Base-by-base conservation (phyloP, 345 rosid species). In the Balakata baccata region DNA sequence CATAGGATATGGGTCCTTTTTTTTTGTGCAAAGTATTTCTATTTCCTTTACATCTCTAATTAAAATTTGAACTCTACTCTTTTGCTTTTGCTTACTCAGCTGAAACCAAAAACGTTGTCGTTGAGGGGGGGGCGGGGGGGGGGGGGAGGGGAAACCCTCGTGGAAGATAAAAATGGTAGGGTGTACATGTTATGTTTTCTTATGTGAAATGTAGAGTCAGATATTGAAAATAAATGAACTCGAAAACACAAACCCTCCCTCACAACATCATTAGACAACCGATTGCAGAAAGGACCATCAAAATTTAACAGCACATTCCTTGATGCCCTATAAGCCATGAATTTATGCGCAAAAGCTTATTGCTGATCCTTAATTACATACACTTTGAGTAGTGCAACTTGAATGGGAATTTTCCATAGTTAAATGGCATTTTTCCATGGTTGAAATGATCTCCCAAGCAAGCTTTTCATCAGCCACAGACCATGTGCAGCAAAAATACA, bases 401-500 rank as follows among this genome's bases (percentile, higher is more conserved):
- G 25, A 29, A n/a, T 54, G 22, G 25, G 34, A 58, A 7, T 22
- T 58, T 12, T 52, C 62, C 56, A 57, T 0, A 7, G n/a, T 66
- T 72, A 74, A 66, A 68, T 16, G 39, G 18, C 41, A 38, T 7
- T 64, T 61, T 80, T 86, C 64, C 78, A 86, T 76, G 34, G 76
- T 16, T 10, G 88, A 83, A 65, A 94, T 85, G 54, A 91, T 82
- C 79, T 82, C 83, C 98, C 92, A 79, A 1, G 89, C 98, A 75
- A 91, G 87, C 72, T 87, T 84, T 79, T 86, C 85, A 62, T 95
- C 99, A 71, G 80, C 71, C 6, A 58, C 78, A 41, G 87, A 87
- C 99, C 98, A 95, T 49, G 66, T 75, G 76, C 98, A 95, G 79
- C 98, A 95, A 66, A 87, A 83, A 79, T 78, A 92, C 67, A 82